Conservation (phyloP, 495 filamentous ascomycete species). For the Daldinia grandis region DNA sequence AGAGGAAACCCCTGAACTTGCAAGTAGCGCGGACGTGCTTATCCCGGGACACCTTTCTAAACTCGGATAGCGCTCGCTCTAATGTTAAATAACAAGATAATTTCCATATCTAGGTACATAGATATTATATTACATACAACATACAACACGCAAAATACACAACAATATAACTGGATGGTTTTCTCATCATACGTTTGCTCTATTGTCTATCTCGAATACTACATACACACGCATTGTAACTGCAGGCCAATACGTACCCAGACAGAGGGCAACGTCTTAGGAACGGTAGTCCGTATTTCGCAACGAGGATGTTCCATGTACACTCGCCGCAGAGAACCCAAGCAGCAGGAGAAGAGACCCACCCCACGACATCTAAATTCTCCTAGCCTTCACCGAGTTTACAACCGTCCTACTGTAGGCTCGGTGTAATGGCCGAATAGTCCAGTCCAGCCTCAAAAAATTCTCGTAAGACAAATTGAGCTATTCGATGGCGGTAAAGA, state of each 20-base stretch:
- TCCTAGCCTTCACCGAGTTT: slow-evolving; percentile 35
- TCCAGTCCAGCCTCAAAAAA: slow-evolving; percentile 12
- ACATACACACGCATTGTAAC: neutral
- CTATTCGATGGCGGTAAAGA: neutral
- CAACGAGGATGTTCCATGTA: slow-evolving; percentile 37
- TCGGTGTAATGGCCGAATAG: slow-evolving; percentile 34
- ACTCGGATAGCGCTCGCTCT: slow-evolving; percentile 32
- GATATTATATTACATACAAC: neutral
- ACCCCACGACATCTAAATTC: slow-evolving; percentile 22
- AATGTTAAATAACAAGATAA: slow-evolving; percentile 6
- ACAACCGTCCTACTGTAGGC: slow-evolving; percentile 21
- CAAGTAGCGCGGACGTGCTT: slow-evolving; percentile 36
- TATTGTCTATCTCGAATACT: neutral
- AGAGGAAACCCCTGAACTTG: slow-evolving; percentile 21
- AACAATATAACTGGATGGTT: slow-evolving; percentile 1
- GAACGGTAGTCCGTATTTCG: neutral
- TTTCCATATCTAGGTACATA: neutral
- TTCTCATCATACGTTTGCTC: neutral
- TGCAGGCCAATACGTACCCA: neutral
- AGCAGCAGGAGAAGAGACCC: slow-evolving; percentile 30
- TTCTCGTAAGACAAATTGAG: slow-evolving; percentile 2
- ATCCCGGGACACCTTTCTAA: slow-evolving; percentile 34
- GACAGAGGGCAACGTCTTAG: neutral
- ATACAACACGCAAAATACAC: slow-evolving; percentile 12
- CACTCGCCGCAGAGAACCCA: slow-evolving; percentile 15